A percentile compares a stretch with the other conserved stretches of the same genome.
These are phyloP conservation scores for Suillus discolor DNA, from an alignment of 768 basidiomycete species.

Conservation along the genomic window DNA sequence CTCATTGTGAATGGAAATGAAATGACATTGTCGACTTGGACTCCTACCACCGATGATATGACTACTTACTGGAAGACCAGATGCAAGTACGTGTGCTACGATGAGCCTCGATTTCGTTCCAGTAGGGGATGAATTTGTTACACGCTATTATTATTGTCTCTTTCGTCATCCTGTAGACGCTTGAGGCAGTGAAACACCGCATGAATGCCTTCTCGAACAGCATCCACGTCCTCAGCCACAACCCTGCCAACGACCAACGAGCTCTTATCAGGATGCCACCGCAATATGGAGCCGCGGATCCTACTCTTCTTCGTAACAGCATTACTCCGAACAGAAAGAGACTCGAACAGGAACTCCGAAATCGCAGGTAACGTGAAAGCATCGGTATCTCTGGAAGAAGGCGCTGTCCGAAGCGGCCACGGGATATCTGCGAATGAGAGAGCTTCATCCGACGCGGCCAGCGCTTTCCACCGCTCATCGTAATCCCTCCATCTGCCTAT, in stretches of 20 bases:
- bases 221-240: constrained; percentile 44
- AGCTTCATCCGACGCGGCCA: constrained; percentile 32
- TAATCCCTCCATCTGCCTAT: constrained; percentile 53
- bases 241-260: constrained; percentile 45
- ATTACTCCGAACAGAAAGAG: constrained; percentile 43
- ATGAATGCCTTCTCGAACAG: constrained; percentile 49
- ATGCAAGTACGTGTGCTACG: not conserved
- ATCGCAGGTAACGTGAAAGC: constrained; percentile 44
- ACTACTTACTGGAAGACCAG: not conserved
- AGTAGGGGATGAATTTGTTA: not conserved
- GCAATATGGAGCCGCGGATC: constrained; percentile 59
- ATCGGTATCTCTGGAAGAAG: constrained; percentile 22
- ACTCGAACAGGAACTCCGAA: constrained; percentile 52
- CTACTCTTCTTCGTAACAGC: constrained; percentile 50
- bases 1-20: not conserved
- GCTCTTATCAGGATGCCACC: constrained; percentile 74
- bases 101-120: not conserved
- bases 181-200: constrained; percentile 41
- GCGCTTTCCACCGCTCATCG: constrained; percentile 50
- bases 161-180: constrained; percentile 35
- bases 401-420: constrained; percentile 51
- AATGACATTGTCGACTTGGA: not conserved
- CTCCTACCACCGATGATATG: not conserved
- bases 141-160: constrained; percentile 3
- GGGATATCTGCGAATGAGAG: constrained; percentile 59